Evolutionary conservation across 148 eudicot genomes (phyloP).

Genomic region (Cornus florida): DNA sequence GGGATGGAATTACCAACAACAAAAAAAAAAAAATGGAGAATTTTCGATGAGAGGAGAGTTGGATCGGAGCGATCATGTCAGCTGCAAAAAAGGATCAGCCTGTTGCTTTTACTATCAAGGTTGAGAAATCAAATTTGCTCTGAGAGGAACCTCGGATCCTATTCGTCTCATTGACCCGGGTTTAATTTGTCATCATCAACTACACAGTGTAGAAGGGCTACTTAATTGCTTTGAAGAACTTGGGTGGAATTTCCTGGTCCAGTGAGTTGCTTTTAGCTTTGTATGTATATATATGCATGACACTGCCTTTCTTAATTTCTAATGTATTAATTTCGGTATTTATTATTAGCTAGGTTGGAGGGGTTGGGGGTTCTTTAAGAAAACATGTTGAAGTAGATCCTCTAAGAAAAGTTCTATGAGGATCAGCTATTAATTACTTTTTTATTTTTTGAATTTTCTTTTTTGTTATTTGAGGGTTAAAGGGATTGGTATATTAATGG

Average conservation of each 20-base stretch:
- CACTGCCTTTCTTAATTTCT: not conserved
- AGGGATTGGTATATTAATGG: conserved; percentile 15
- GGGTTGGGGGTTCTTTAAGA: conserved; percentile 6
- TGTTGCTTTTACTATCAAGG: conserved; percentile 13
- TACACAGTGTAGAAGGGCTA: conserved; percentile 2
- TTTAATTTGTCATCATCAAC: conserved; percentile 4
- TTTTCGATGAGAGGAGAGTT: conserved; percentile 27
- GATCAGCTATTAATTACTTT: not conserved
- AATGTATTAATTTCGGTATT: conserved; percentile 1
- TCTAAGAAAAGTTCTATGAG: not conserved
- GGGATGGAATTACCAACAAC: not conserved
- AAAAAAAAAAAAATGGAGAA: not conserved
- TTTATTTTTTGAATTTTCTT: not conserved
- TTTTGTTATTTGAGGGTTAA: conserved; percentile 1
- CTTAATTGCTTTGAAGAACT: conserved; percentile 7
- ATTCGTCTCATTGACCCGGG: conserved; percentile 24
- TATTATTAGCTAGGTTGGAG: conserved; percentile 1
- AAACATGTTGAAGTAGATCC: not conserved
- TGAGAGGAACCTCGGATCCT: conserved; percentile 97
- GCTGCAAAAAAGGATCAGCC: conserved; percentile 49
- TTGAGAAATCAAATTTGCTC: conserved; percentile 40
- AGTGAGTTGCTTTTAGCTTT: conserved; percentile 18
- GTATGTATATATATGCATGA: conserved; percentile 13
- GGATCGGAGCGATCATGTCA: conserved; percentile 83
- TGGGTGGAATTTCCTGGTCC: not conserved